Conservation (phyloP, 768 basidiomycete genomes). For the Mycena albidolilacea region DNA sequence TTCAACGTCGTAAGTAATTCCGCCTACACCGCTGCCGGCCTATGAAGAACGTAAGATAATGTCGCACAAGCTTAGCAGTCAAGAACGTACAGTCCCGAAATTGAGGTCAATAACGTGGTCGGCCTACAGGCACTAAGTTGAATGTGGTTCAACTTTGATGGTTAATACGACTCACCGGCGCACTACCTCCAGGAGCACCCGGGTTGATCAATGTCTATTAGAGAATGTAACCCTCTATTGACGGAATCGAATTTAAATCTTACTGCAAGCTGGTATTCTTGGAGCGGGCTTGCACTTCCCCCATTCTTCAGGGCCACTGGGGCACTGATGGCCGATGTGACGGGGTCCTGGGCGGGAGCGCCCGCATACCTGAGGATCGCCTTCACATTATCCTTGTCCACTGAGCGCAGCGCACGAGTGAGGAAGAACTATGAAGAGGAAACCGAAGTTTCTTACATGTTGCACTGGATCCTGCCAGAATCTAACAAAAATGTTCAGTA, state of each 20-base stretch:
- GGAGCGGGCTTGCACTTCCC: slow-evolving; percentile 11
- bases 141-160: no score
- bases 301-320: background rate
- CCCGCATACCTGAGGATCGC: slow-evolving; percentile 61
- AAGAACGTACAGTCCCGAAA: slow-evolving; percentile 10
- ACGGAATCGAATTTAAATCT: background rate
- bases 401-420: slow-evolving; percentile 19
- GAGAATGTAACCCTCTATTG: background rate
- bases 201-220: slow-evolving; percentile 22
- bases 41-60: background rate
- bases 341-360: slow-evolving; percentile 54
- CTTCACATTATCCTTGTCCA: slow-evolving; percentile 51
- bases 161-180: background rate
- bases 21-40: slow-evolving; percentile 29
- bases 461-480: background rate
- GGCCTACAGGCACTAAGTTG: slow-evolving; percentile 4
- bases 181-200: slow-evolving; percentile 36
- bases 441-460: background rate
- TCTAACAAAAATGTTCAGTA: background rate
- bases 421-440: background rate
- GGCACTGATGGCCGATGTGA: slow-evolving; percentile 9
- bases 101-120: slow-evolving; percentile 37
- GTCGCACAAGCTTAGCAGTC: background rate
- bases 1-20: background rate
- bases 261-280: slow-evolving; percentile 37